A percentile compares a stretch with the other conserved stretches of the same genome.
Conservation (phyloP, 352 stramenopile species). For the Plasmopara viticola region DNA sequence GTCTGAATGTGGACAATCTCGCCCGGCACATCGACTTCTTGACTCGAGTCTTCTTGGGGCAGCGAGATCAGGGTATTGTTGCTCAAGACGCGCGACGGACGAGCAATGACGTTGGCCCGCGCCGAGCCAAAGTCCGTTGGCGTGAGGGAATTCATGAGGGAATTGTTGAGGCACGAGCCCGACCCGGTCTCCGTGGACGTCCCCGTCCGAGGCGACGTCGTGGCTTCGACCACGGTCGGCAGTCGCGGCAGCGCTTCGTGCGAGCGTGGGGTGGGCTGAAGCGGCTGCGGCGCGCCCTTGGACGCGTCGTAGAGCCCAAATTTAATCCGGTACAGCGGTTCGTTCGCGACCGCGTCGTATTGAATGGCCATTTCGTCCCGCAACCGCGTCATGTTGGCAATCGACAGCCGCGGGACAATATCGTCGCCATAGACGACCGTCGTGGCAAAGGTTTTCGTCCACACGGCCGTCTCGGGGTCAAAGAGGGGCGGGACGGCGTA, state of each 20-base stretch:
- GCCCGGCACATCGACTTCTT: slow-evolving; percentile 64
- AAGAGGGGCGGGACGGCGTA: slow-evolving; percentile 65
- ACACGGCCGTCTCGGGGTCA: slow-evolving; percentile 46
- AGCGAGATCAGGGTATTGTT: slow-evolving; percentile 34
- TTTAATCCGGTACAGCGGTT: slow-evolving; percentile 50
- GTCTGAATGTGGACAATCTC: slow-evolving; percentile 71
- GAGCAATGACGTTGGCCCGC: slow-evolving; percentile 21
- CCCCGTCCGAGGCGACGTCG: slow-evolving; percentile 11
- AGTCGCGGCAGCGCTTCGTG: slow-evolving; percentile 2
- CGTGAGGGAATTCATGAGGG: slow-evolving; percentile 11
- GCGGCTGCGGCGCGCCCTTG: too few species aligned
- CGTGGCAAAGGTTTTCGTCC: slow-evolving; percentile 63
- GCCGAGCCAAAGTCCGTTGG: slow-evolving; percentile 19
- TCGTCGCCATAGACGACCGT: slow-evolving; percentile 68
- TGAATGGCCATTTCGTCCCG: slow-evolving; percentile 65
- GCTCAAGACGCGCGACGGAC: slow-evolving; percentile 28
- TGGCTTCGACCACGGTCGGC: slow-evolving; percentile 17
- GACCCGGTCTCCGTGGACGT: slow-evolving; percentile 9
- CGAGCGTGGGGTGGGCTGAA: neutral
- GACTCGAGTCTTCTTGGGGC: slow-evolving; percentile 34
- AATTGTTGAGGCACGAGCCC: slow-evolving; percentile 17
- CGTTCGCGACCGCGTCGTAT: slow-evolving; percentile 58
- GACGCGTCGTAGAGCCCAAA: slow-evolving; percentile 35
- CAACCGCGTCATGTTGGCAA: slow-evolving; percentile 57
- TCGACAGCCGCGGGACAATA: slow-evolving; percentile 58